Evolutionary conservation across 2,329 filamentous ascomycete species (phyloP), one percentile per base, ranked within the genome.

Genomic region (Metarhizium robertsii): DNA sequence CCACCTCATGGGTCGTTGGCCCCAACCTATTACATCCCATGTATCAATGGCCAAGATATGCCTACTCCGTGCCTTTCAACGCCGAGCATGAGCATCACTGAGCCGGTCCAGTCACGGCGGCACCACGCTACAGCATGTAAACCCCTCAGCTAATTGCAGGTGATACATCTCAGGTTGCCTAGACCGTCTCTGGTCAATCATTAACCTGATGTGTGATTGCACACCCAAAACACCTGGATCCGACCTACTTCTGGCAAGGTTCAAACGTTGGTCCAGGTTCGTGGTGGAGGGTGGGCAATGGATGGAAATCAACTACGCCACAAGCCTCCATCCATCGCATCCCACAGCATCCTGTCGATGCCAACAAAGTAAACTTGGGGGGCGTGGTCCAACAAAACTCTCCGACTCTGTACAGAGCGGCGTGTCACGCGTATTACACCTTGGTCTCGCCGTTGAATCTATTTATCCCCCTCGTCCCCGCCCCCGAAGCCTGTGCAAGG

Each of bases 281-380:
- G 45, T 50, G 25, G n/a, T 43, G 46, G 46, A 54, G 52, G 52
- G 52, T 48, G 52, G 52, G 45, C 52, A 53, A 53, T 48, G 43
- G 43, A 40, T 42, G 47, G 47, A 20, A 54, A 25, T 43, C 53
- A 45, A 54, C 46, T 16, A 42, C 46, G 53, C 53, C 46, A 54
- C 45, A 29, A 48, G 45, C 45, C 53, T 36, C 42, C 42, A 8
- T 40, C 38, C 38, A 40, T 25, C 25, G 25, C 34, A 49, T 30
- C 36, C 52, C 32, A 40, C 25, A 25, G 25, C 25, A 25, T 45
- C 20, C 25, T 13, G 45, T 48, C n/a, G 20, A 25, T 54, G 5
- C 5, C 47, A 14, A 32, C n/a, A 43, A 25, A 25, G 25, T 25
- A 25, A 25, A 25, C 25, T 20, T 20, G 1, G 30, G 38, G 45